Percentiles rank a stretch among this genome's conserved stretches.
Evolutionary conservation across 129 eudicot genomes (phyloP).

Genomic region (Pseudognaphalium luteoalbum): DNA sequence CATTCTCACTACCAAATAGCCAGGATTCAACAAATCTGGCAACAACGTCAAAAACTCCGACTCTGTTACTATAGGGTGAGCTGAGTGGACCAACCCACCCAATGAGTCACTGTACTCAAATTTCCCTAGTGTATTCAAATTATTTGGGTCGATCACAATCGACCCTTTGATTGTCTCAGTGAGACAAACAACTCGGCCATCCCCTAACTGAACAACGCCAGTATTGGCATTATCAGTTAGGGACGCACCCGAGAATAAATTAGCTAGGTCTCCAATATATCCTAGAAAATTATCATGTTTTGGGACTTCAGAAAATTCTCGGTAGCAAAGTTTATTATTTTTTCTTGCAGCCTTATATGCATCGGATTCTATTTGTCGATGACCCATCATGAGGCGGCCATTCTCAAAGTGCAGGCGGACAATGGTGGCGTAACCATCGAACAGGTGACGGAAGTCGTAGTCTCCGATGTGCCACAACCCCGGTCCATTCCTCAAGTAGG

Average conservation of each 20-base stretch:
- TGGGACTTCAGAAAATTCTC: conserved; percentile 94
- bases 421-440: conserved; percentile 96
- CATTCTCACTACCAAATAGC: conserved; percentile 86
- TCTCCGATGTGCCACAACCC: conserved; percentile 91
- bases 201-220: conserved; percentile 76
- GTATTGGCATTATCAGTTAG: conserved; percentile 94
- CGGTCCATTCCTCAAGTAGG: conserved; percentile 91
- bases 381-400: conserved; percentile 75
- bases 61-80: conserved; percentile 90
- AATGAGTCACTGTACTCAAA: conserved; percentile 74
- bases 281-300: conserved; percentile 69
- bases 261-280: conserved; percentile 80
- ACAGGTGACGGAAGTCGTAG: conserved; percentile 92
- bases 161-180: conserved; percentile 96
- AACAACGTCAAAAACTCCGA: conserved; percentile 67
- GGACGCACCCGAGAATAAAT: conserved; percentile 78
- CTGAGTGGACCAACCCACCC: conserved; percentile 85
- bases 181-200: conserved; percentile 88
- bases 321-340: conserved; percentile 70
- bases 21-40: conserved; percentile 85
- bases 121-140: conserved; percentile 75
- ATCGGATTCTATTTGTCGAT: conserved; percentile 87
- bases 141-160: conserved; percentile 66
- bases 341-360: conserved; percentile 85
- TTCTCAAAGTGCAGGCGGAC: conserved; percentile 77